Conservation (phyloP, 495 filamentous ascomycete genomes). For the Lasiosphaeria hispida region DNA sequence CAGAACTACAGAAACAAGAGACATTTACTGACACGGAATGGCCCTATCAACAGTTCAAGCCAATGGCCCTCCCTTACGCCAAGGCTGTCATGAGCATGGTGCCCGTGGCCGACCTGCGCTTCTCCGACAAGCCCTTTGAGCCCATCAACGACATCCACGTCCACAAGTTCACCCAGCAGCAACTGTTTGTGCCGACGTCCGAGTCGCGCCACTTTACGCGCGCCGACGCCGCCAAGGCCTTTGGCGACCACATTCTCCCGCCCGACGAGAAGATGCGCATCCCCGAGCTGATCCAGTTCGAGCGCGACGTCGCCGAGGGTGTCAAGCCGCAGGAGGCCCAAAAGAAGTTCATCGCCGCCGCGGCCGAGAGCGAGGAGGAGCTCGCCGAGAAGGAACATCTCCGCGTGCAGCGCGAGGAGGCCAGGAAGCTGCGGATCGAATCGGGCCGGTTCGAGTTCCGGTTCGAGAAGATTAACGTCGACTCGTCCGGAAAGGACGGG, state of each 20-base stretch:
- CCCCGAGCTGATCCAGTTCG: conserved; percentile 71
- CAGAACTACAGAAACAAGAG: background rate
- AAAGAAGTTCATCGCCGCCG: conserved; percentile 26
- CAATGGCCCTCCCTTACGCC: conserved; percentile 71
- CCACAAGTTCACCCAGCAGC: conserved; percentile 72
- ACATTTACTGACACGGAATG: background rate
- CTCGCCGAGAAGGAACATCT: conserved; percentile 40
- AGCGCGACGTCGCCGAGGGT: conserved; percentile 41
- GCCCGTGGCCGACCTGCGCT: conserved; percentile 45
- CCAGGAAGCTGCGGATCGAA: conserved; percentile 45
- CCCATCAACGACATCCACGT: conserved; percentile 87
- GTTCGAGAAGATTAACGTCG: conserved; percentile 61
- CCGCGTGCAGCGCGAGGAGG: conserved; percentile 39
- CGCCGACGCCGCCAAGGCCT: conserved; percentile 82
- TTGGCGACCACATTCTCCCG: conserved; percentile 68
- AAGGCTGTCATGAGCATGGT: conserved; percentile 78
- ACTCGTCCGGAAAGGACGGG: conserved; percentile 45
- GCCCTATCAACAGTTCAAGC: conserved; percentile 62
- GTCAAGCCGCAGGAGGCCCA: conserved; percentile 34
- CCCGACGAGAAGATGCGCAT: conserved; percentile 86
- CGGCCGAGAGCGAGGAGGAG: conserved; percentile 33
- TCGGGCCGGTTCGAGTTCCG: conserved; percentile 71
- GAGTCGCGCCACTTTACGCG: conserved; percentile 91
- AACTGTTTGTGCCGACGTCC: conserved; percentile 86
- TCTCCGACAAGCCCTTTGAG: conserved; percentile 58